Evolutionary conservation across 129 eudicot species (phyloP).

Genomic region (Sambucus nigra): DNA sequence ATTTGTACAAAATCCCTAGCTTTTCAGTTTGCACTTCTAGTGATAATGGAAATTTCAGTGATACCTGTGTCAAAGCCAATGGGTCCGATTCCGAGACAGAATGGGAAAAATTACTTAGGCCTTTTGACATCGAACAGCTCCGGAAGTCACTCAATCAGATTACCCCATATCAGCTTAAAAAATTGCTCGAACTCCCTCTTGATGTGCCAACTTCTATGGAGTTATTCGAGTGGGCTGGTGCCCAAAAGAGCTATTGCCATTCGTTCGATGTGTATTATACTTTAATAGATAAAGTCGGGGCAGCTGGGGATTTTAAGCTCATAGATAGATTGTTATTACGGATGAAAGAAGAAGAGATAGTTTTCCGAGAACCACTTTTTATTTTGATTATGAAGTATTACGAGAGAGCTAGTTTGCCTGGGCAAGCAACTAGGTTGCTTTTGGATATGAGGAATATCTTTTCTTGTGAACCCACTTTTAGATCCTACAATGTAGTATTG

Average conservation of each 20-base stretch:
- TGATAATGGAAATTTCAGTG: conserved; percentile 6
- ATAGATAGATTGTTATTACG: conserved; percentile 61
- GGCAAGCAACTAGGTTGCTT: conserved; percentile 79
- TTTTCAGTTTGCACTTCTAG: conserved; percentile 22
- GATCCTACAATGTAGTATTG: conserved; percentile 69
- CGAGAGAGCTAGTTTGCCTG: conserved; percentile 80
- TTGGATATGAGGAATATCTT: conserved; percentile 69
- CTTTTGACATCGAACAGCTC: conserved; percentile 72
- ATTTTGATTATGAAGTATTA: conserved; percentile 65
- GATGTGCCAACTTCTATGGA: conserved; percentile 72
- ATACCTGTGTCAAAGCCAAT: conserved; percentile 1
- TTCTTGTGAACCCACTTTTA: conserved; percentile 52
- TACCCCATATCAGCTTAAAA: conserved; percentile 64
- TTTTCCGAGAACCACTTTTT: conserved; percentile 61
- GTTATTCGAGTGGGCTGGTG: conserved; percentile 59
- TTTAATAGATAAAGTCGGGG: conserved; percentile 61
- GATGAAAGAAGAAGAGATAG: conserved; percentile 77
- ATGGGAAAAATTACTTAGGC: conserved; percentile 75
- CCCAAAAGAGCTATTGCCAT: conserved; percentile 69
- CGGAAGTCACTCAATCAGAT: conserved; percentile 45
- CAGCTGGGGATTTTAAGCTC: conserved; percentile 45
- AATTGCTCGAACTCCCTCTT: conserved; percentile 61
- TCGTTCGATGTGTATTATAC: conserved; percentile 78
- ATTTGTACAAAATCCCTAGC: conserved; percentile 12
- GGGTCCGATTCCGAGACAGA: conserved; percentile 46